Base-by-base conservation (phyloP, 78 protist genomes). In the Acrasis kona region DNA sequence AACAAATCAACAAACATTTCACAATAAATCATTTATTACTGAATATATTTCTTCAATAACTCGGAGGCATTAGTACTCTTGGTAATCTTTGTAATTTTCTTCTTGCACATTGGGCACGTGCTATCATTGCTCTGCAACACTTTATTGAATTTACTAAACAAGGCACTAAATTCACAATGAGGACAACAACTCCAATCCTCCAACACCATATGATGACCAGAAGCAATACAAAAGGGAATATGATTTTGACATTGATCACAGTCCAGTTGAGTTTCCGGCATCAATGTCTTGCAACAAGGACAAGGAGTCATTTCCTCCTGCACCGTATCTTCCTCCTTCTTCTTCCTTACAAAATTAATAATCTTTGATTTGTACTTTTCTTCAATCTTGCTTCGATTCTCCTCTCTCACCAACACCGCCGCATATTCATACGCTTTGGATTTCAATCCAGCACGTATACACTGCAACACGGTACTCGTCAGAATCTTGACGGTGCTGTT, bases 401-500 rank as follows among this genome's bases (percentile, higher is more conserved):
- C 89, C 5, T 57, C 72, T 28, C 88, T 82, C 30, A 91, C 82
- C 39, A 91, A 80, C 70, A 40, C 29, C 28, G 76, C 8, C 28
- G 95, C 95, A 40, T 38, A 87, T 64, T 84, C 75, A 36, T 81
- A 85, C 28, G 95, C 89, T 5, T 74, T 6, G 38, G 9, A 7
- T 37, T 74, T 29, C 39, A 81, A 37, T 12, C 40, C 75, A 2
- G 84, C 9, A n/a, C 71, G 57, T 64, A 76, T 71, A 76, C 91
- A 88, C 85, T 91, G 91, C 32, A 89, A 74, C 41, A 88, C 93
- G 3, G 82, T 61, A 50, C 85, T 72, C 29, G 93, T 87, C 30
- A 91, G 72, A 39, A 91, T 91, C 32, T 66, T 83, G 39, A 80
- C 90, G 19, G 65, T 30, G 73, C 86, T 83, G 42, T 30, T 6